Base-by-base conservation (phyloP, 805 yeast species). In the Saccharomyces paradoxus region DNA sequence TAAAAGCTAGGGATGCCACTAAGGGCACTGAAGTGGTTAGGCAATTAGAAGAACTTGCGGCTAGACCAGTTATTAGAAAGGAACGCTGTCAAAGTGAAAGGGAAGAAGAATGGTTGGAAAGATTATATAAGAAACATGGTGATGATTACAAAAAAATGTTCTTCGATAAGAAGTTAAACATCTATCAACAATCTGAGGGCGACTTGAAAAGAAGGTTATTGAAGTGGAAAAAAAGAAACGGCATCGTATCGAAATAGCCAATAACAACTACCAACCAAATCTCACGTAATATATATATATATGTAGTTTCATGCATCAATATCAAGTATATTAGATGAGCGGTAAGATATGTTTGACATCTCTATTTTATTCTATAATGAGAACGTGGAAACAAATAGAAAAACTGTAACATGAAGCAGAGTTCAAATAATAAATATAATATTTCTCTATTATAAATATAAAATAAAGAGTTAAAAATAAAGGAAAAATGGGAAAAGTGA, bases 81-180 rank as follows among this genome's bases (percentile, higher is more conserved):
- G 84, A 77, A 54, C 79, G 86, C 63, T 70, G 69, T 22, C 87
- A 81, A 61, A 81, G 89, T 57, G 85, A 78, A 46, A 75, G 96
- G 62, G 98, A 94, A 69, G 72, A 70, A 48, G 86, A 79, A 32
- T 89, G 96, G 96, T 69, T 88, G 46, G 71, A 68, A 49, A 71
- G 70, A 26, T 74, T 94, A 44, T 77, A 83, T 56, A 81, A 80
- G 22, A 89, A 89, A 68, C 83, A 94, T 65, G 97, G 97, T 17
- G 95, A 89, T 60, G 86, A 94, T 68, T 90, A 83, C 67, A 84
- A 79, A 49, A 87, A 84, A 63, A 94, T 94, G 99, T 86, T 82
- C 68, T 87, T 96, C 87, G 99, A 94, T 70, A 81, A 80, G 71
- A 87, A 87, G 69, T 76, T 91, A 58, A 92, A 92, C 69, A 80